Evolutionary conservation across 108 stramenopile species (phyloP).

Genomic region (Cyclotella baltica): DNA sequence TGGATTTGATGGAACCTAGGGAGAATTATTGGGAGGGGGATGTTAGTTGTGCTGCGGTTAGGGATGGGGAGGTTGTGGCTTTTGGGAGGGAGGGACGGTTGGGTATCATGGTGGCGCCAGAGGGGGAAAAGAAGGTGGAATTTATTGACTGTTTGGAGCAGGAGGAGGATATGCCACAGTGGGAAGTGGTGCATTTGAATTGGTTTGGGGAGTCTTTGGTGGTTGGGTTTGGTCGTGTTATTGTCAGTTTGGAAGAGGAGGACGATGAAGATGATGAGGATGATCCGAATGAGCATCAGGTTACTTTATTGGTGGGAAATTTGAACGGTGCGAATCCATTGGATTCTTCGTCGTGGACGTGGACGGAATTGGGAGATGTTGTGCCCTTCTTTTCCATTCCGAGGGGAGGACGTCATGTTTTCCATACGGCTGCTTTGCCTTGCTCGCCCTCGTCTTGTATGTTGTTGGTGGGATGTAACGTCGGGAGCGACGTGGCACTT

Average conservation of each 20-base stretch:
- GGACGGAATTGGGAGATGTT: slow-evolving; percentile 76
- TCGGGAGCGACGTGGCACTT: slow-evolving; percentile 70
- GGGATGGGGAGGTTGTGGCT: background rate
- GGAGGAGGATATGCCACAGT: slow-evolving; percentile 21
- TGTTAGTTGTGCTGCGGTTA: slow-evolving; percentile 29
- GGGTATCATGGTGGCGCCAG: slow-evolving; percentile 18
- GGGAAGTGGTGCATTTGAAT: slow-evolving; percentile 68
- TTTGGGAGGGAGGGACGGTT: slow-evolving; percentile 39
- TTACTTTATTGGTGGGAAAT: slow-evolving; percentile 34
- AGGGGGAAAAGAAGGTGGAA: background rate
- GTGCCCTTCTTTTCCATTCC: slow-evolving; percentile 88
- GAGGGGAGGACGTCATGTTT: slow-evolving; percentile 75
- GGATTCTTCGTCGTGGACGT: slow-evolving; percentile 42
- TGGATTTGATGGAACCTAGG: slow-evolving; percentile 11
- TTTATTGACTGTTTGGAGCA: slow-evolving; percentile 30
- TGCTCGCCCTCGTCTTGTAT: slow-evolving; percentile 24
- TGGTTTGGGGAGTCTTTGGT: slow-evolving; percentile 59
- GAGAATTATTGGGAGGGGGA: background rate
- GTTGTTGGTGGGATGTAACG: slow-evolving; percentile 79
- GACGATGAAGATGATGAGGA: slow-evolving; percentile 63
- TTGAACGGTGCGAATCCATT: slow-evolving; percentile 4
- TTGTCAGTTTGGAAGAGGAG: slow-evolving; percentile 40
- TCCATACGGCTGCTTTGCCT: slow-evolving; percentile 56
- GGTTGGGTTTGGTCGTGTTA: slow-evolving; percentile 67
- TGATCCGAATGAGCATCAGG: slow-evolving; percentile 72